These are phyloP conservation scores for Fusarium burgessii DNA, from an alignment of 2,329 filamentous ascomycete species.

Conservation along the genomic window DNA sequence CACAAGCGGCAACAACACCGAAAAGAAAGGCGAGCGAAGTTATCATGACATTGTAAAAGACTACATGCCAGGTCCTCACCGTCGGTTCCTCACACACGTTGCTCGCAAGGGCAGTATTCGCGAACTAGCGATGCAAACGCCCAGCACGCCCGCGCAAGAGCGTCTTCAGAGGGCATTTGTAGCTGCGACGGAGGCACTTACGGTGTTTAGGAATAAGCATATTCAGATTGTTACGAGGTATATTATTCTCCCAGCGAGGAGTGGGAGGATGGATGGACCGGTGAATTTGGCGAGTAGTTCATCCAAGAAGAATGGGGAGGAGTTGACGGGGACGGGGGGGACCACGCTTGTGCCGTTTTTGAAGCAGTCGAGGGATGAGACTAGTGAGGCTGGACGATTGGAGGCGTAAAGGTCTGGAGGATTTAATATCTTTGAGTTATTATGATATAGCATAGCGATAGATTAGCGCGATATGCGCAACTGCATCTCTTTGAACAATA, in stretches of 20 bases:
- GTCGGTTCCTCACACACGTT: conserved; percentile 80
- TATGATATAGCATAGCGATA: conserved; percentile 25
- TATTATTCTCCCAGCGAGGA: conserved; percentile 81
- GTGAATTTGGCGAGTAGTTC: conserved; percentile 62
- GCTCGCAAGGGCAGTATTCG: conserved; percentile 79
- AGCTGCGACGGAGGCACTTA: conserved; percentile 79
- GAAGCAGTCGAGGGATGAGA: conserved; percentile 90
- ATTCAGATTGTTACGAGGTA: conserved; percentile 91
- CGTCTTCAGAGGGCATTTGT: conserved; percentile 68
- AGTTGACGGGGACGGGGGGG: conserved; percentile 86
- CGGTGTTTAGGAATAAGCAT: conserved; percentile 83
- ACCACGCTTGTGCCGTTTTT: conserved; percentile 90
- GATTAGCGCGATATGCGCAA: background rate
- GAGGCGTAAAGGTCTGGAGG: conserved; percentile 10
- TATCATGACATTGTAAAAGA: conserved; percentile 78
- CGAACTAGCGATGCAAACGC: conserved; percentile 70
- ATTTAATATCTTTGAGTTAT: background rate
- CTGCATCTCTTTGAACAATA: background rate
- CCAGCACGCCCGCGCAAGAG: conserved; percentile 63
- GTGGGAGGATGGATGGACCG: conserved; percentile 43
- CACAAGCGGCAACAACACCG: conserved; percentile 52
- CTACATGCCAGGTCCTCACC: conserved; percentile 91
- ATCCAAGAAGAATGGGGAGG: conserved; percentile 50
- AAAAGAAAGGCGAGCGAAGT: conserved; percentile 46
- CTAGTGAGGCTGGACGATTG: conserved; percentile 57